A percentile compares a stretch with the other conserved stretches of the same genome.
phyloP scores from a whole-genome alignment of 768 basidiomycete genomes.

The Auricularia sp. region DNA sequence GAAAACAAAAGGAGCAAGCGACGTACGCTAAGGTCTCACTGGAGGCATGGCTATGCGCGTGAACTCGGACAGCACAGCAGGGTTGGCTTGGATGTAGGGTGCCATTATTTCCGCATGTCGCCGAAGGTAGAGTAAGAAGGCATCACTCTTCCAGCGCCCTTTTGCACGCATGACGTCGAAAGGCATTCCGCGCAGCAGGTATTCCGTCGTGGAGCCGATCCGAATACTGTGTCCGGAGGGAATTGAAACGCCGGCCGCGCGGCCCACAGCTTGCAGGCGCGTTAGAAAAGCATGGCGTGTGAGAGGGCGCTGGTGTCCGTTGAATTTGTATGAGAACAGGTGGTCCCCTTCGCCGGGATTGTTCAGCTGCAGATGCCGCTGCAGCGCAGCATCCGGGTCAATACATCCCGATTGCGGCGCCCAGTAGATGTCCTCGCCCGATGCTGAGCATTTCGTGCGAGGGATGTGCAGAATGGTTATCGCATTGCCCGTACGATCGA shows the following conservation, averaged over 20 bases:
- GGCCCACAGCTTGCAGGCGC: background rate
- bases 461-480: constrained; percentile 22
- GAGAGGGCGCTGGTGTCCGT: constrained; percentile 5
- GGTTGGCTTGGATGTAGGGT: constrained; percentile 18
- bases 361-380: constrained; percentile 24
- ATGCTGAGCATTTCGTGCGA: constrained; percentile 16
- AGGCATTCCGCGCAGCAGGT: constrained; percentile 19
- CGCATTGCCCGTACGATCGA: background rate
- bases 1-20: background rate
- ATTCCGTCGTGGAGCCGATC: constrained; percentile 21
- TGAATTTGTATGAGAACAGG: constrained; percentile 23
- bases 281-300: background rate
- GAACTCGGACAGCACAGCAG: background rate
- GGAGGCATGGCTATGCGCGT: constrained; percentile 6
- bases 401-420: constrained; percentile 18
- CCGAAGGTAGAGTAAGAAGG: constrained; percentile 21
- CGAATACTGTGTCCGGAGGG: constrained; percentile 10
- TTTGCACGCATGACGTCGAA: constrained; percentile 25
- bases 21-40: background rate
- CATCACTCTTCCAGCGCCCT: constrained; percentile 26
- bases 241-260: background rate
- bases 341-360: constrained; percentile 13
- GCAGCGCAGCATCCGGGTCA: constrained; percentile 18
- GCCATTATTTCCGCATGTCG: constrained; percentile 20
- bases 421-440: constrained; percentile 26